Evolutionary conservation across 1,139 yeast species (phyloP).

Genomic region (Yamadazyma dushanensis): DNA sequence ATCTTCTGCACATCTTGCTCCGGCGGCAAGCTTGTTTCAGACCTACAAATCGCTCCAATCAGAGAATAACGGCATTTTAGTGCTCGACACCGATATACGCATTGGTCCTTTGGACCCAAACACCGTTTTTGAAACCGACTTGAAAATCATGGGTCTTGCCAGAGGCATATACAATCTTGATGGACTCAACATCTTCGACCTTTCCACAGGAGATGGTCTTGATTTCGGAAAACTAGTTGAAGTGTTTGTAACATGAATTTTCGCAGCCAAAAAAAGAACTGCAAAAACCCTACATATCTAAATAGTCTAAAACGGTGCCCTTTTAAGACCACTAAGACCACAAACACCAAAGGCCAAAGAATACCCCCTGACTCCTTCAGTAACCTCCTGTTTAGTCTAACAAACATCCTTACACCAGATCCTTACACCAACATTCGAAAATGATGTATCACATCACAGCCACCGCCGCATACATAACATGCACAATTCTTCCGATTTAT

Average conservation of each 20-base stretch:
- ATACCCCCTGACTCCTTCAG: too few relatives aligned
- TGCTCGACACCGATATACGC: slow-evolving; percentile 65
- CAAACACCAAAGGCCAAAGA: too few relatives aligned
- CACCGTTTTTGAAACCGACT: slow-evolving; percentile 62
- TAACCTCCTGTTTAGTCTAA: too few relatives aligned
- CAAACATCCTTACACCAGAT: too few relatives aligned
- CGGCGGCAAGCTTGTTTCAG: slow-evolving; percentile 2
- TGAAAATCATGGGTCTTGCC: slow-evolving; percentile 60
- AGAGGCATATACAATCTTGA: slow-evolving; percentile 66
- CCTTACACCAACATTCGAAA: too few relatives aligned
- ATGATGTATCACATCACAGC: background rate
- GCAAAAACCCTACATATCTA: too few relatives aligned
- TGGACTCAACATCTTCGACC: slow-evolving; percentile 66
- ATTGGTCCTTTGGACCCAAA: slow-evolving; percentile 64
- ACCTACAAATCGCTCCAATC: slow-evolving; percentile 28
- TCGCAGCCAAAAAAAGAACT: slow-evolving; percentile 1
- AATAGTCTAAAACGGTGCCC: too few relatives aligned
- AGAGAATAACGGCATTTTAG: slow-evolving; percentile 51
- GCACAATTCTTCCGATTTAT: slow-evolving; percentile 5
- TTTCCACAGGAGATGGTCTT: slow-evolving; percentile 63
- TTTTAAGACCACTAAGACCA: too few relatives aligned
- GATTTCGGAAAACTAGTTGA: slow-evolving; percentile 74
- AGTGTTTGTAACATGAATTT: slow-evolving; percentile 49
- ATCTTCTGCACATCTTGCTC: background rate
- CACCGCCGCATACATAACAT: slow-evolving; percentile 3